Percentiles rank a stretch among this genome's conserved stretches.
phyloP scores from a whole-genome alignment of 2,329 filamentous ascomycete species.

The Botrytis byssoidea region DNA sequence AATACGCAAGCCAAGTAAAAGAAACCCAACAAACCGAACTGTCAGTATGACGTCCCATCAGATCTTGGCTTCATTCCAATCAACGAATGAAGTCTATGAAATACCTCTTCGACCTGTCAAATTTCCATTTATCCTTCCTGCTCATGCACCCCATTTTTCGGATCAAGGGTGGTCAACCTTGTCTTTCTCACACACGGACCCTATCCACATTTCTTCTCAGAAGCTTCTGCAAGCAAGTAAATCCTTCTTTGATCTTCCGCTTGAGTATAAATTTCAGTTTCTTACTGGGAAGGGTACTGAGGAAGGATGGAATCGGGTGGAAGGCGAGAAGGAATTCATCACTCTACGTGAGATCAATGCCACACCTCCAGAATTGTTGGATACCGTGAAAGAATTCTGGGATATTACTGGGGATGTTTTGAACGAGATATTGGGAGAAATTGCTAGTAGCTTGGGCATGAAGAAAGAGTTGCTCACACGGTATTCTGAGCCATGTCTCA shows the following conservation, averaged over 20 bases:
- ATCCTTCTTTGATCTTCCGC: constrained; percentile 31
- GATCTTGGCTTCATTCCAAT: neutral
- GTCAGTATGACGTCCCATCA: neutral
- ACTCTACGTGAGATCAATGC: constrained; percentile 29
- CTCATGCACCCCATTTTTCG: constrained; percentile 25
- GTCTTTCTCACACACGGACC: constrained; percentile 22
- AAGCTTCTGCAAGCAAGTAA: constrained; percentile 29
- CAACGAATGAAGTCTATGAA: neutral
- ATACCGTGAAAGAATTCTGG: constrained; percentile 29
- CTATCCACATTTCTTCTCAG: constrained; percentile 26
- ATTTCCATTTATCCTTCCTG: constrained; percentile 26
- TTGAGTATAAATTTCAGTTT: constrained; percentile 28
- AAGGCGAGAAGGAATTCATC: constrained; percentile 36
- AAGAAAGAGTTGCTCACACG: constrained; percentile 26
- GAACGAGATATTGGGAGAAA: constrained; percentile 26
- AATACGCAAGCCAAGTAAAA: neutral
- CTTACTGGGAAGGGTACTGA: constrained; percentile 29
- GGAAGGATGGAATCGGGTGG: constrained; percentile 32
- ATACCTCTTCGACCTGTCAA: constrained; percentile 21
- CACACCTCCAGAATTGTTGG: constrained; percentile 27
- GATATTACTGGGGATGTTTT: constrained; percentile 26
- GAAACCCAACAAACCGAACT: neutral
- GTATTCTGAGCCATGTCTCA: constrained; percentile 31
- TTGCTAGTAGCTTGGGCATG: constrained; percentile 33
- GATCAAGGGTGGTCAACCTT: constrained; percentile 35